A percentile compares a stretch with the other conserved stretches of the same genome.
Evolutionary conservation across 208 protist species (phyloP).

Genomic region (Crithidia acanthocephali): DNA sequence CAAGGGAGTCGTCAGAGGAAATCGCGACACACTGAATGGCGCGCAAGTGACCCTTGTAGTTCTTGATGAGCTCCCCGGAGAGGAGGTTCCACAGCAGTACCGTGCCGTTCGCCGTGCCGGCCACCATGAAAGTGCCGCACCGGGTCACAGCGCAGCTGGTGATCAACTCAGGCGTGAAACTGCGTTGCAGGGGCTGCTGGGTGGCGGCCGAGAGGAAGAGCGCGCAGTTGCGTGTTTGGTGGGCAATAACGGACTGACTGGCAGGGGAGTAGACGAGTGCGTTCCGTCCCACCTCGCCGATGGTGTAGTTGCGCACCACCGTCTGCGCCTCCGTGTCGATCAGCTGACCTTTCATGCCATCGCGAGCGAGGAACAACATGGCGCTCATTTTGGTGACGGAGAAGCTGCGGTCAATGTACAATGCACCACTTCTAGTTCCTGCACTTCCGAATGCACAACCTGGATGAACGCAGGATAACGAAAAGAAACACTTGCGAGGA

Average conservation of each 20-base stretch:
- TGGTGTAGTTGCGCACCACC: slow-evolving; percentile 55
- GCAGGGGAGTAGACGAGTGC: slow-evolving; percentile 53
- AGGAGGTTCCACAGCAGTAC: slow-evolving; percentile 74
- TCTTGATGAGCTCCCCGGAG: slow-evolving; percentile 69
- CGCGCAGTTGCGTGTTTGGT: slow-evolving; percentile 59
- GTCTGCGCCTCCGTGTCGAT: slow-evolving; percentile 58
- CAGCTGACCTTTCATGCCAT: slow-evolving; percentile 49
- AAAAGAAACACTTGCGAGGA: background rate
- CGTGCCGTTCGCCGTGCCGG: slow-evolving; percentile 59
- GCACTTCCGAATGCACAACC: no score
- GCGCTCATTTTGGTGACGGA: no score
- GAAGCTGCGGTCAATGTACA: no score
- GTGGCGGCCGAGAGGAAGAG: slow-evolving; percentile 61
- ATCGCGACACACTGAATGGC: slow-evolving; percentile 61
- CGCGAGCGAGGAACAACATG: slow-evolving; percentile 79
- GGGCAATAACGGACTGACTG: slow-evolving; percentile 40
- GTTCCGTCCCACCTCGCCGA: slow-evolving; percentile 35
- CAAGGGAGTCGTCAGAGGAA: slow-evolving; percentile 56
- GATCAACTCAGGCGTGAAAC: slow-evolving; percentile 71
- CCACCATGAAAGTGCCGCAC: slow-evolving; percentile 75
- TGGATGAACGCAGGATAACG: no score
- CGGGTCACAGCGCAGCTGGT: slow-evolving; percentile 48
- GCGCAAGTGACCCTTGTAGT: slow-evolving; percentile 67
- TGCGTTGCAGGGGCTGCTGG: slow-evolving; percentile 77
- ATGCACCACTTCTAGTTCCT: no score